phyloP scores from a whole-genome alignment of 768 basidiomycete species.

The Ephemerocybe angulata region DNA sequence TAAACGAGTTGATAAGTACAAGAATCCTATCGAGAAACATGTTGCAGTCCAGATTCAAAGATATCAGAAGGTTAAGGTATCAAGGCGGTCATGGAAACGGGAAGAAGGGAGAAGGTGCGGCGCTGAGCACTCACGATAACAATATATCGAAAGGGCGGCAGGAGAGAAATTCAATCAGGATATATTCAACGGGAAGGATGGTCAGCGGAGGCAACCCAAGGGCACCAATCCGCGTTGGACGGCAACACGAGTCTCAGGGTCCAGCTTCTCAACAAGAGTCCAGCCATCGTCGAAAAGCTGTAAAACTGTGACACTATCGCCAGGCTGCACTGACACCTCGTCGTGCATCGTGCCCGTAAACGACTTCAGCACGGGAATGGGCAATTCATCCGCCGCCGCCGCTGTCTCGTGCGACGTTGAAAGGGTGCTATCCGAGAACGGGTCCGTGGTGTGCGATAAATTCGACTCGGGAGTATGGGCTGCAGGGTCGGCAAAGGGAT shows the following conservation, averaged over 20 bases:
- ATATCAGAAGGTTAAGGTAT: no score
- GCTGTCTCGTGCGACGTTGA: constrained; percentile 12
- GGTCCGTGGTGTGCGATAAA: constrained; percentile 7
- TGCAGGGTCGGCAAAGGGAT: constrained; percentile 24
- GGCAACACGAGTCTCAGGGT: constrained; percentile 6
- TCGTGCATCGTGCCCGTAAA: constrained; percentile 56
- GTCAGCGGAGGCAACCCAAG: constrained; percentile 56
- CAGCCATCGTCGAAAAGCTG: constrained; percentile 68
- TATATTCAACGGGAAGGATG: constrained; percentile 1
- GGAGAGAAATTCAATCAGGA: no score
- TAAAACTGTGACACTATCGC: constrained; percentile 52
- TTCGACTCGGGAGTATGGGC: neutral
- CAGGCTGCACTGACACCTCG: constrained; percentile 50
- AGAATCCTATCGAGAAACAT: no score
- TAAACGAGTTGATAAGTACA: no score
- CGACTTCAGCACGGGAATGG: constrained; percentile 42
- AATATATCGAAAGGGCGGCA: no score
- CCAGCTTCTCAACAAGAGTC: constrained; percentile 54
- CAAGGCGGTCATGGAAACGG: no score
- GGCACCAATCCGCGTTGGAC: constrained; percentile 54
- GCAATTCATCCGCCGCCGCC: constrained; percentile 39
- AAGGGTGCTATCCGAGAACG: constrained; percentile 8
- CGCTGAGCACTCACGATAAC: no score
- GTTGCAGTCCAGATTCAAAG: no score
- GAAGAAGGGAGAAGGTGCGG: no score